A percentile compares a stretch with the other conserved stretches of the same genome.
Evolutionary conservation across 2,329 filamentous ascomycete species (phyloP).

Genomic region (Aspergillus fijiensis): DNA sequence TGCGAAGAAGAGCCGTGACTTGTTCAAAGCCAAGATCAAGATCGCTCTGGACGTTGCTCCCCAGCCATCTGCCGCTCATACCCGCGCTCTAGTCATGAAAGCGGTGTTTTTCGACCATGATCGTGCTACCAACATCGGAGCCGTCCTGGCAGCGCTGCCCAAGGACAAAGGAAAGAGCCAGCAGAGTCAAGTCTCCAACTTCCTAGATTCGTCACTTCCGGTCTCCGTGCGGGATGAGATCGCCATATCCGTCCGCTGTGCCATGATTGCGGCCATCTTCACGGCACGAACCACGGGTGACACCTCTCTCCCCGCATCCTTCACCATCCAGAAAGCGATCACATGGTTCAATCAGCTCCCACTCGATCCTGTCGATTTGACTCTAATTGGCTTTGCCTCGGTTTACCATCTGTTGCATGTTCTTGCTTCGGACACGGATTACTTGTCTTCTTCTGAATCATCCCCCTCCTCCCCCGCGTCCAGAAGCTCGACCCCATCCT

Average conservation of each 20-base stretch:
- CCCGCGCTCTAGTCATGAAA: conserved; percentile 58
- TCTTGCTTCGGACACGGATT: conserved; percentile 42
- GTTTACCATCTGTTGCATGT: conserved; percentile 45
- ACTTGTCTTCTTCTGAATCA: conserved; percentile 36
- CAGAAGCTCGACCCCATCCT: conserved; percentile 25
- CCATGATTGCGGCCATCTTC: conserved; percentile 57
- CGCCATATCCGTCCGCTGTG: conserved; percentile 57
- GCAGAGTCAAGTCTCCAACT: conserved; percentile 38
- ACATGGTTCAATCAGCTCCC: conserved; percentile 44
- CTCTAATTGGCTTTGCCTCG: conserved; percentile 42
- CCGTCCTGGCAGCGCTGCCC: conserved; percentile 56
- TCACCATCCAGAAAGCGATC: conserved; percentile 43
- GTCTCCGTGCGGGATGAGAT: conserved; percentile 53
- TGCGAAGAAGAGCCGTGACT: conserved; percentile 40
- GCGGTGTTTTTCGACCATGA: conserved; percentile 57
- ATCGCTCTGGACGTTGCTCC: conserved; percentile 74
- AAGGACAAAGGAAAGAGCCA: conserved; percentile 33
- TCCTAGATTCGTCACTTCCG: conserved; percentile 57
- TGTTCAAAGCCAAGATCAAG: conserved; percentile 57
- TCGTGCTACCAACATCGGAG: conserved; percentile 52
- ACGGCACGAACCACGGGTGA: conserved; percentile 38
- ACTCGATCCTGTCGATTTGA: conserved; percentile 45
- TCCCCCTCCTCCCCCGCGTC: conserved; percentile 27
- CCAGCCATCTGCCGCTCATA: conserved; percentile 69
- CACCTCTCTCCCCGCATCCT: conserved; percentile 33